Evolutionary conservation across 495 filamentous ascomycete species (phyloP).

Genomic region (Xylaria curta): DNA sequence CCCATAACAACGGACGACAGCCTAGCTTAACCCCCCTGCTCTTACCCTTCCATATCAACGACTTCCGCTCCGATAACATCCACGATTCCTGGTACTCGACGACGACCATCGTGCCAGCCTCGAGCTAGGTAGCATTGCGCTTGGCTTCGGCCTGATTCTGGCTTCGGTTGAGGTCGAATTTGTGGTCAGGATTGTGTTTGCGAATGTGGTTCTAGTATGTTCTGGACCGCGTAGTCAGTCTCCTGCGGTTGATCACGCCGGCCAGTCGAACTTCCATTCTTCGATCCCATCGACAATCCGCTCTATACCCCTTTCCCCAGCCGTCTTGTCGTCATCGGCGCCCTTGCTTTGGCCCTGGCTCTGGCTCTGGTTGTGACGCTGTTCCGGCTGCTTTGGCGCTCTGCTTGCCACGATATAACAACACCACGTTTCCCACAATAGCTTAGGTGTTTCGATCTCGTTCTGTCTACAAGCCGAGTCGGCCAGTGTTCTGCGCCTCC

Average conservation of each 20-base stretch:
- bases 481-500: conserved; percentile 7
- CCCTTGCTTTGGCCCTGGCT: neutral
- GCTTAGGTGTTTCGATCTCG: neutral
- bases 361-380: neutral
- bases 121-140: conserved; percentile 21
- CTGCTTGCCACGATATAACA: conserved; percentile 26
- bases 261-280: neutral
- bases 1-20: neutral
- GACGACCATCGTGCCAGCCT: neutral
- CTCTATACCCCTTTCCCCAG: neutral
- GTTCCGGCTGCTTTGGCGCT: conserved; percentile 17
- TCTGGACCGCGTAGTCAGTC: neutral
- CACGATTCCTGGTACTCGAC: neutral
- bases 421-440: neutral
- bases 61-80: neutral
- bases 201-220: neutral
- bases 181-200: neutral
- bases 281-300: neutral
- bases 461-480: conserved; percentile 11
- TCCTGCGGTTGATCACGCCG: neutral
- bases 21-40: neutral
- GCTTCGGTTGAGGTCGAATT: neutral
- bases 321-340: neutral
- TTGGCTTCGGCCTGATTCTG: conserved; percentile 11
- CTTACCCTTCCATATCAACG: conserved; percentile 11